These are phyloP conservation scores for Lepidium aucheri DNA, from an alignment of 345 rosid species.

Conservation along the genomic window DNA sequence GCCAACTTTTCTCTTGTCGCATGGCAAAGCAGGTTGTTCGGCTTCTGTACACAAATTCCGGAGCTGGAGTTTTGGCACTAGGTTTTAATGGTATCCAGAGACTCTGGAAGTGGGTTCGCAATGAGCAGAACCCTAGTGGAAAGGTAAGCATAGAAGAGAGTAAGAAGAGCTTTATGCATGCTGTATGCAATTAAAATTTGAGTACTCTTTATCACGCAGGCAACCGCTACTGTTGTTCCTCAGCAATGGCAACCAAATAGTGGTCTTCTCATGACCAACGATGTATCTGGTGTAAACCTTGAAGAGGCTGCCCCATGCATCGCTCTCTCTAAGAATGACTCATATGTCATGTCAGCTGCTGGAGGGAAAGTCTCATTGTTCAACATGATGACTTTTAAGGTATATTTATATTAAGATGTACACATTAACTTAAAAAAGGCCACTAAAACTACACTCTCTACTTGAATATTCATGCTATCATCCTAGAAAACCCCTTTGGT, in stretches of 20 bases:
- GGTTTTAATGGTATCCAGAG: constrained; percentile 72
- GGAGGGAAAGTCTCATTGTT: constrained; percentile 90
- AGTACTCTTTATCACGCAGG: constrained; percentile 32
- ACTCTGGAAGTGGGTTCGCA: constrained; percentile 72
- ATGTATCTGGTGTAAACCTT: constrained; percentile 62
- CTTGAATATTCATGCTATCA: background rate
- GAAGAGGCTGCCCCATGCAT: constrained; percentile 88
- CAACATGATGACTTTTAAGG: constrained; percentile 93
- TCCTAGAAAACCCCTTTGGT: background rate
- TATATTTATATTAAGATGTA: constrained; percentile 10
- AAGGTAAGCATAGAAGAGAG: constrained; percentile 40
- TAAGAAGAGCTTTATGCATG: background rate
- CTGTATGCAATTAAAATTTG: background rate
- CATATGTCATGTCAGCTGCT: constrained; percentile 85
- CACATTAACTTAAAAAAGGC: background rate
- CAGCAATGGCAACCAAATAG: constrained; percentile 91
- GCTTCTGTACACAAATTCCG: constrained; percentile 81
- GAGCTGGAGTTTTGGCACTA: constrained; percentile 72
- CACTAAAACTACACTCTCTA: background rate
- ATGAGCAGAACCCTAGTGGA: constrained; percentile 74
- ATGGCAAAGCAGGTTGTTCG: constrained; percentile 55
- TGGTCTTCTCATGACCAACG: constrained; percentile 86
- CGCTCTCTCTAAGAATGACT: constrained; percentile 87
- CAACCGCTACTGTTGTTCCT: constrained; percentile 62
- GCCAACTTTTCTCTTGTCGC: constrained; percentile 1